Evolutionary conservation across 192 early-diverging fungal species (phyloP), one percentile per base, ranked within the genome.

Genomic region (Nowakowskiella sp.): DNA sequence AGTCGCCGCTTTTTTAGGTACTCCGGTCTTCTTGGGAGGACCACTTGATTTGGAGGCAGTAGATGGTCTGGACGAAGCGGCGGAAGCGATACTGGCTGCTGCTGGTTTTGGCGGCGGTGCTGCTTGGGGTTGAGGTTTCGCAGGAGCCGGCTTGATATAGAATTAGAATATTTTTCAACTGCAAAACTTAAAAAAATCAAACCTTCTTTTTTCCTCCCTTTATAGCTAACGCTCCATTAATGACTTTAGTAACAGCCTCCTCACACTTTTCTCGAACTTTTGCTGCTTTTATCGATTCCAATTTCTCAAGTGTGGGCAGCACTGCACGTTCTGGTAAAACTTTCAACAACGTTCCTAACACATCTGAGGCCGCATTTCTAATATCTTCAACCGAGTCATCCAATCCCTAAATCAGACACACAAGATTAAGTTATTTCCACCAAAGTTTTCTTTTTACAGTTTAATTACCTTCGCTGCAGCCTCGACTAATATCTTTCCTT

Each of bases 261-360:
- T 88, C 90, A 29, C 64, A 89, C 44, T 73, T 87, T 55, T 97
- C 94, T 55, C 74, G 82, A 26, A 97, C 78, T 71, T 98, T 97
- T 6, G 72, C 80, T 51, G 72, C 71, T 67, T 91, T 95, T 45
- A 87, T 81, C 61, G 90, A 83, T 53, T 97, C 97, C 30, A 99
- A 53, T 3, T 83, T 79, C 29, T 92, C 93, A 8, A 88, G 60
- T 63, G 82, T 88, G 0, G 78, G 64, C 0, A 28, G 31, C 45
- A 86, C 52, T 3, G 78, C 68, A 10, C 85, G 84, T 36, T 92
- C 89, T 1, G 87, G 84, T 4, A 92, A 84, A 13, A 87, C 73
- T 62, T 89, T 89, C 72, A 92, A 87, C 47, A 99, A 62, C 0
- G 88, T 91, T 4, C 92, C 97, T 9, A 99, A 57, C 21, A 82